Conservation (phyloP, 176 grass and related monocot species). For the Alopecurus myosuroides region DNA sequence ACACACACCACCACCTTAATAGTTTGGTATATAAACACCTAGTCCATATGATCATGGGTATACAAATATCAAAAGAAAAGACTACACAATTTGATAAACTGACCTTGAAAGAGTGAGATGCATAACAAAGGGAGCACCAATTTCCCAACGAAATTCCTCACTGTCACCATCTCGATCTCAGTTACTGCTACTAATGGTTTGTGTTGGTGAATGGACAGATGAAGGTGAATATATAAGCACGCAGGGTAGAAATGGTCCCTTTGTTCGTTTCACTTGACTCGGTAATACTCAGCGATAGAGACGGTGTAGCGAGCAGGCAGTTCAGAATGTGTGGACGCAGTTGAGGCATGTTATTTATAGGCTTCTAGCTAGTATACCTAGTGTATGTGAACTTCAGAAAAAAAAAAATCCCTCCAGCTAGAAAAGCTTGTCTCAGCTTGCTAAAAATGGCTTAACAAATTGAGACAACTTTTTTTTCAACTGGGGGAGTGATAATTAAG, state of each 20-base stretch:
- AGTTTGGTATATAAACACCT: neutral
- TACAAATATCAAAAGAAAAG: neutral
- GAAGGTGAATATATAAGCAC: constrained; percentile 5
- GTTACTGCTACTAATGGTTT: neutral
- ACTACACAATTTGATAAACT: neutral
- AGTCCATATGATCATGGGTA: neutral
- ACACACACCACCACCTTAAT: neutral
- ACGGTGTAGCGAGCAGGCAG: constrained; percentile 13
- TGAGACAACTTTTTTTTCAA: too few species aligned
- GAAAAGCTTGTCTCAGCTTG: too few species aligned
- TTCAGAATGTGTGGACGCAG: constrained; percentile 10
- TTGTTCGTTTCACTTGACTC: constrained; percentile 22
- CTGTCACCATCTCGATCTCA: constrained; percentile 1
- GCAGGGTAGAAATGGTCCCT: neutral
- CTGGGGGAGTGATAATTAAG: too few species aligned
- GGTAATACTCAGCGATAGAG: constrained; percentile 20
- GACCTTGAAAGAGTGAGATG: constrained; percentile 30
- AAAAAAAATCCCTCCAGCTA: too few species aligned
- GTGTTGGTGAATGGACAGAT: neutral
- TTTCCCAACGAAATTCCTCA: constrained; percentile 20
- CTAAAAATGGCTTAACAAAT: too few species aligned
- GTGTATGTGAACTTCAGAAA: neutral
- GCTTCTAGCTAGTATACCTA: neutral
- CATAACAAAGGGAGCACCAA: constrained; percentile 7
- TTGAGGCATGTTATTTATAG: constrained; percentile 22